Conservation (phyloP, 202 grass and related monocot genomes). For the Carex arenaria region DNA sequence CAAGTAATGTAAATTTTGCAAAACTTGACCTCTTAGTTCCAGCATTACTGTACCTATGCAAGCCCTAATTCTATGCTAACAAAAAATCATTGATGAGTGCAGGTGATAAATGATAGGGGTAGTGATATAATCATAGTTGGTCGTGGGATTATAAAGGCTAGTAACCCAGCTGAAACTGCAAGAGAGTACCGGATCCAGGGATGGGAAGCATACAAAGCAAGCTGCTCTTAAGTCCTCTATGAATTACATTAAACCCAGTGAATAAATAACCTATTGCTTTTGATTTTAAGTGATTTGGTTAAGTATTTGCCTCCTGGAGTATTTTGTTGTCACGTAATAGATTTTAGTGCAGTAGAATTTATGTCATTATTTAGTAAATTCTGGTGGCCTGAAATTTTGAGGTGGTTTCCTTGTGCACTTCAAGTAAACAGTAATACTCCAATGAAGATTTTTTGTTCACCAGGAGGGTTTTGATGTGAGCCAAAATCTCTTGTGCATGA, state of each 20-base stretch:
- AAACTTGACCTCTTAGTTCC: background rate
- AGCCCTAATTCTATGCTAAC: background rate
- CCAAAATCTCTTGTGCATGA: background rate
- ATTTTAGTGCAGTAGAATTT: background rate
- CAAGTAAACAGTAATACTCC: slow-evolving; percentile 7
- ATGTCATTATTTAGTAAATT: background rate
- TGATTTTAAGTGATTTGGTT: background rate
- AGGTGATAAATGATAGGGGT: slow-evolving; percentile 68
- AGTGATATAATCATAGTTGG: slow-evolving; percentile 90
- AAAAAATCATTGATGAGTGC: slow-evolving; percentile 11
- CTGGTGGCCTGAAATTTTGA: background rate
- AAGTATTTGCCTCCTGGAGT: background rate
- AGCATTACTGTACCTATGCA: background rate
- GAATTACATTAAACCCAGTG: background rate
- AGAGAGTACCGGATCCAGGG: slow-evolving; percentile 72
- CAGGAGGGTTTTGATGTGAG: background rate
- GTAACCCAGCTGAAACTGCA: slow-evolving; percentile 39
- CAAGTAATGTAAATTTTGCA: background rate
- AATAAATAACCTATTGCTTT: slow-evolving; percentile 4
- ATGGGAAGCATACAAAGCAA: slow-evolving; percentile 62
- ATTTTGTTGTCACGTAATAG: background rate
- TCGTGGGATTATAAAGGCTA: slow-evolving; percentile 63
- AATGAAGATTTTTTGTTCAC: slow-evolving; percentile 2
- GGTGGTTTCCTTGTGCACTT: background rate
- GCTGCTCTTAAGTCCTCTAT: slow-evolving; percentile 30